Evolutionary conservation across 768 basidiomycete genomes (phyloP), one percentile per base, ranked within the genome.

Genomic region (Collybia mongolica): DNA sequence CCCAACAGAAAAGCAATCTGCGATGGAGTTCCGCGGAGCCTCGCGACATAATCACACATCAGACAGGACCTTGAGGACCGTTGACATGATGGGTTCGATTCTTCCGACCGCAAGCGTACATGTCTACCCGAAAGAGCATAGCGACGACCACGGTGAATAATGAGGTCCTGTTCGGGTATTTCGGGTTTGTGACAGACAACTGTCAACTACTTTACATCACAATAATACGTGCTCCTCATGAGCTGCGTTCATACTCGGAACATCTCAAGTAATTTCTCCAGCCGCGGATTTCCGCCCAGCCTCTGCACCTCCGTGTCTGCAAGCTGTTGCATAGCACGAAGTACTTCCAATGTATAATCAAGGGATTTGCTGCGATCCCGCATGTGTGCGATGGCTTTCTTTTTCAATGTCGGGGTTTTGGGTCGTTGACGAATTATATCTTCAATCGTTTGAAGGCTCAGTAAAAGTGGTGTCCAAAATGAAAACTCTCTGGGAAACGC

Each of bases 381-480:
- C 58, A 92, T 77, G 59, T 88, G 88, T 15, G 72, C 62, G 39
- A 93, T 84, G 5, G 80, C 74, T 62, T 86, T 81, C 1, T 60
- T 56, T 62, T 92, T 91, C 28, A 86, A 72, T 2, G 81, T 81
- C 2, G 80, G 75, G 0, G 81, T 83, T 5, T 75, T 73, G 1
- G 90, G 86, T 1, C 83, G 74, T 66, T 89, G 85, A 57, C 86
- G 83, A 9, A 93, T 76, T 32, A 90, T 81, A 54, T 88, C 87
- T 90, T 2, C 32, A 12, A 32, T 32, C 11, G 32, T 32, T 32
- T 3, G 9, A 28, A 28, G 26, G 46, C 22, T 14, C 8, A 19
- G 54, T 3, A 28, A 8, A 40, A 40, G 9, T 24, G 15, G 39
- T 3, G 12, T 5, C 23, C 0, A 15, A 32, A 17, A 41, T 9